phyloP scores from a whole-genome alignment of 2,329 filamentous ascomycete genomes.

The Fusarium guadeloupense region DNA sequence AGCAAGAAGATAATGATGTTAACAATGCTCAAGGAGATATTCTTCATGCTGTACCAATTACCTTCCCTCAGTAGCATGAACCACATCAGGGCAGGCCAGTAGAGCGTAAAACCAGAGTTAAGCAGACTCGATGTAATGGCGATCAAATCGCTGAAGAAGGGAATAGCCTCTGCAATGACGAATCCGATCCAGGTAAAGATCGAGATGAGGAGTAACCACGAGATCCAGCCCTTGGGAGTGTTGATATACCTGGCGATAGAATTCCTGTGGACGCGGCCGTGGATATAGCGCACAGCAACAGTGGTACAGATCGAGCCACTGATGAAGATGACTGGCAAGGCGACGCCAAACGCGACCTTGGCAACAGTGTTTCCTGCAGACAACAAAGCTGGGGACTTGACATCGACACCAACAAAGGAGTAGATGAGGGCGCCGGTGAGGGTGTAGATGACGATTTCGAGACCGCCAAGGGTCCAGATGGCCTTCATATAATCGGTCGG shows the following conservation, averaged over 20 bases:
- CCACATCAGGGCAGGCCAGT: constrained; percentile 52
- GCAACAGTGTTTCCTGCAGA: constrained; percentile 64
- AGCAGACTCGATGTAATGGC: constrained; percentile 58
- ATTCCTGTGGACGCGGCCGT: constrained; percentile 44
- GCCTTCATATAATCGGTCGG: constrained; percentile 55
- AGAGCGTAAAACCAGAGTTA: constrained; percentile 53
- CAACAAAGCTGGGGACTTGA: constrained; percentile 70
- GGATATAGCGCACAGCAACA: constrained; percentile 50
- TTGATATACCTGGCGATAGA: constrained; percentile 38
- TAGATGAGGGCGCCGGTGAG: constrained; percentile 72
- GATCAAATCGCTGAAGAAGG: constrained; percentile 74
- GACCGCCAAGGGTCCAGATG: constrained; percentile 66
- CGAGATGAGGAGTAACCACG: constrained; percentile 67
- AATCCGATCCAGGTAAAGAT: constrained; percentile 57
- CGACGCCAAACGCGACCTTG: constrained; percentile 52
- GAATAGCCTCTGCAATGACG: constrained; percentile 72
- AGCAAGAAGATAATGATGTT: constrained; percentile 32
- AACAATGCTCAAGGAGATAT: constrained; percentile 19
- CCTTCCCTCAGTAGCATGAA: constrained; percentile 49
- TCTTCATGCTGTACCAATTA: constrained; percentile 30
- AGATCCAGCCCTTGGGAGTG: constrained; percentile 47
- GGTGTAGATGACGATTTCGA: constrained; percentile 70
- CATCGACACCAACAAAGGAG: constrained; percentile 67
- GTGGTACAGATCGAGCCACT: constrained; percentile 70
- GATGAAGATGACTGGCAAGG: constrained; percentile 74